Evolutionary conservation across 805 yeast species (phyloP).

Genomic region (Saturnispora hagleri): DNA sequence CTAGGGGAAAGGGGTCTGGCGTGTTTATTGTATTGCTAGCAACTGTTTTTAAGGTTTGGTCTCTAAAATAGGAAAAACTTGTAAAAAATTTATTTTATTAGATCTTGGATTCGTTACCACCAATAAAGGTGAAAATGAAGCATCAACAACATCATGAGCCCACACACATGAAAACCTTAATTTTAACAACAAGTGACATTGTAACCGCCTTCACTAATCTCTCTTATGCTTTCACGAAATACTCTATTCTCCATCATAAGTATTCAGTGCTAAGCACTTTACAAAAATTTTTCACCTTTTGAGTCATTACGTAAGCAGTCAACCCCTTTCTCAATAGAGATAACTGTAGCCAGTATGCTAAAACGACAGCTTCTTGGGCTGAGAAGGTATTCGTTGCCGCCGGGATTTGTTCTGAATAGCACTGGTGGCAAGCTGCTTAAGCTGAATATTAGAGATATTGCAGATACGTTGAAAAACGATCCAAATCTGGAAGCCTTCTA

Average conservation of each 20-base stretch:
- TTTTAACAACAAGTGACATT: no score
- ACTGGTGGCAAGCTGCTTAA: neutral
- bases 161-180: no score
- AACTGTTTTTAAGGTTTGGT: no score
- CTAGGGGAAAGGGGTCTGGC: no score
- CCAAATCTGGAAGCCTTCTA: slow-evolving; percentile 25
- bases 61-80: no score
- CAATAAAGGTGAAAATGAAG: no score
- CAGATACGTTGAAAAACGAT: slow-evolving; percentile 21
- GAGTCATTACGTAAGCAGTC: neutral
- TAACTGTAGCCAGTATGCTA: neutral
- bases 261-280: neutral
- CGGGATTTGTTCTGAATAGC: neutral
- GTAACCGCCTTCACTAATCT: no score
- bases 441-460: slow-evolving; percentile 7
- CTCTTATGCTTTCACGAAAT: no score
- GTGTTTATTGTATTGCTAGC: no score
- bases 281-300: neutral
- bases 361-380: neutral
- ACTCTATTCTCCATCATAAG: neutral
- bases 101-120: no score
- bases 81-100: no score
- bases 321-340: neutral
- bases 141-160: no score
- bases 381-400: neutral